A percentile compares a stretch with the other conserved stretches of the same genome.
These are phyloP conservation scores for Stagonosporopsis vannaccii DNA, from an alignment of 2,329 filamentous ascomycete species.

Conservation along the genomic window DNA sequence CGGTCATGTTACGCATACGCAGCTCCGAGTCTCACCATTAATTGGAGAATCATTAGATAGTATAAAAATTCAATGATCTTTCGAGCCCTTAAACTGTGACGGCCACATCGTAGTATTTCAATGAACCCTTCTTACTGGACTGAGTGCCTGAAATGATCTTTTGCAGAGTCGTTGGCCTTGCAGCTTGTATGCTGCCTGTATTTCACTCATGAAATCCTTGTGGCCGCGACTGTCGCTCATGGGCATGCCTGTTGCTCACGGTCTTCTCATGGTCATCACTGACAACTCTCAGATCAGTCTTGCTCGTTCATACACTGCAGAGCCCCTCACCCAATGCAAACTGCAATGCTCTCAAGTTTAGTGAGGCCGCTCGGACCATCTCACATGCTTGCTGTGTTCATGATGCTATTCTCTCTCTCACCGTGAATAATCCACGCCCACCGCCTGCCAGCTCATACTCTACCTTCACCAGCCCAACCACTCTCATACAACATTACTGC, in stretches of 20 bases:
- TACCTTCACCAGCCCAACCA: not conserved
- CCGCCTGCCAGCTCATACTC: not conserved
- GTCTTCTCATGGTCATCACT: slow-evolving; percentile 2
- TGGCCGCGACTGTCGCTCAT: too few relatives aligned
- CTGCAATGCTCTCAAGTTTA: not conserved
- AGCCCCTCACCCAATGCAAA: not conserved
- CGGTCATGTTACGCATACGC: not conserved
- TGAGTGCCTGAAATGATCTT: not conserved
- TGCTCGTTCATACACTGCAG: not conserved
- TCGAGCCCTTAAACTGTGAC: not conserved
- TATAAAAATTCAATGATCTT: not conserved
- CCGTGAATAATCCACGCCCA: not conserved
- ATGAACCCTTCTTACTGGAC: not conserved
- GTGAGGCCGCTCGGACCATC: slow-evolving; percentile 10
- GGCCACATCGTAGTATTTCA: not conserved
- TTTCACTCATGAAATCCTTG: not conserved
- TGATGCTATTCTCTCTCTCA: slow-evolving; percentile 1
- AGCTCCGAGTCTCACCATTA: not conserved
- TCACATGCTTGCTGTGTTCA: not conserved
- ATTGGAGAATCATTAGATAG: not conserved
- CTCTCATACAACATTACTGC: slow-evolving; percentile 1
- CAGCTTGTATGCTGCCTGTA: not conserved
- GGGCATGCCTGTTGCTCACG: too few relatives aligned
- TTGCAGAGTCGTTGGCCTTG: not conserved
- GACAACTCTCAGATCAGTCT: not conserved